phyloP scores from a whole-genome alignment of 2,329 filamentous ascomycete species.

The Fusarium sp. region DNA sequence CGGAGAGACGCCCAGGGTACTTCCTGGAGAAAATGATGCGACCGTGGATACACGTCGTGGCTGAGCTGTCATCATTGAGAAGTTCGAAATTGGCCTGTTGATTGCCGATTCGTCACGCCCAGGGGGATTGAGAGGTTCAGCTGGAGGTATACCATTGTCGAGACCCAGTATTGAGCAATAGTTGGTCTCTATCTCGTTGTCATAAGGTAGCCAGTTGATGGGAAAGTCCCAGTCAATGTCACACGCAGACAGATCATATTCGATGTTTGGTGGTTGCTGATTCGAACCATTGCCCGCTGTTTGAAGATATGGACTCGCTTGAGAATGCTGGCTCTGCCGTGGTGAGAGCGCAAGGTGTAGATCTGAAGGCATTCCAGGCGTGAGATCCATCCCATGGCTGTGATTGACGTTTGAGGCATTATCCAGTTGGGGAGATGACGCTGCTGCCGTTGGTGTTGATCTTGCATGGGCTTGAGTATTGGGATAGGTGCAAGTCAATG shows the following conservation, averaged over 20 bases:
- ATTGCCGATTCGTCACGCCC: background rate
- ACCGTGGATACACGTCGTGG: background rate
- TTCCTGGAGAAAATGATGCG: background rate
- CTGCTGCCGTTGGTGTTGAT: rapidly evolving
- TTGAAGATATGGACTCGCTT: background rate
- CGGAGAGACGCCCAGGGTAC: background rate
- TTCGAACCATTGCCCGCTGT: background rate
- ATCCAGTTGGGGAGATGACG: background rate
- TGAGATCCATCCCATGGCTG: background rate
- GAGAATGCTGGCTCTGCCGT: background rate
- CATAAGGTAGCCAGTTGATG: slow-evolving; percentile 43
- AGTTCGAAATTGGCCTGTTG: background rate
- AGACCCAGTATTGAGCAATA: slow-evolving; percentile 27
- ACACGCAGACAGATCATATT: slow-evolving; percentile 2
- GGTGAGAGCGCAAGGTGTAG: background rate
- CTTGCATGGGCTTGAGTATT: background rate
- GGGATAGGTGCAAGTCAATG: slow-evolving; percentile 18
- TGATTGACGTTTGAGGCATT: background rate
- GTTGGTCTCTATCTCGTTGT: slow-evolving; percentile 38
- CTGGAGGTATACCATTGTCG: background rate
- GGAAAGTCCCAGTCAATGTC: slow-evolving; percentile 32
- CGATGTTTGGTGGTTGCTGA: background rate
- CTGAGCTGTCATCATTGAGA: background rate
- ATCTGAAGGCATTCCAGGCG: background rate
- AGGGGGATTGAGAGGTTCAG: background rate